Evolutionary conservation across 2,329 filamentous ascomycete genomes (phyloP), one percentile per base, ranked within the genome.

Genomic region (Colletotrichum sp.): DNA sequence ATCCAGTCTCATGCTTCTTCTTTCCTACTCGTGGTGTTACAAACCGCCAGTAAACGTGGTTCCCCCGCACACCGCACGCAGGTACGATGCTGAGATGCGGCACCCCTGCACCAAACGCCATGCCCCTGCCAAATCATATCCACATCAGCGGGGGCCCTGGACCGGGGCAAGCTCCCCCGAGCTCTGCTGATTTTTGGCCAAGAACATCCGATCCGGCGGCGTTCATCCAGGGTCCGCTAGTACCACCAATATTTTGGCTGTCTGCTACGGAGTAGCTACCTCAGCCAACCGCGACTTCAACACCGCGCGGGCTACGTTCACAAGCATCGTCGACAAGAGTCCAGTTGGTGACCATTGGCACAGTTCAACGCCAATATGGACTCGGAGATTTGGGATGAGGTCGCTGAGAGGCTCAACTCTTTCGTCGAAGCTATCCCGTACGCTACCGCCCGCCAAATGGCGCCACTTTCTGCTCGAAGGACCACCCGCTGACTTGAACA

Each of bases 161-260:
- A 52, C 70, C 73, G 63, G 70, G 70, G 73, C 26, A 73, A 75
- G 73, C 64, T 69, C 59, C 18, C 73, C 73, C 28, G 70, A 74
- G 70, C 70, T 73, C 70, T 75, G 73, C 70, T 73, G 64, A 75
- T 73, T 75, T 75, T 63, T 68, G 64, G 32, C 64, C 32, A 68
- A 60, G 63, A 73, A 72, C 69, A 72, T 68, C 43, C 59, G 73
- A 68, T 68, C 55, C 73, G 14, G 30, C 63, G 55, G 30, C 63
- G 39, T 43, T 32, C 59, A 21, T 48, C 21, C 30, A 26, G 18
- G 64, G 48, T 65, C 63, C 48, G 63, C 68, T 28, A 48, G 64
- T 21, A 24, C 30, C n/a, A n/a, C 16, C 26, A n/a, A 55, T 43
- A 21, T 52, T 61, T 7, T 43, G 63, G n/a, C 30, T 48, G 43